phyloP scores from a whole-genome alignment of 2,329 filamentous ascomycete genomes.

The Blastomyces emzantsi region DNA sequence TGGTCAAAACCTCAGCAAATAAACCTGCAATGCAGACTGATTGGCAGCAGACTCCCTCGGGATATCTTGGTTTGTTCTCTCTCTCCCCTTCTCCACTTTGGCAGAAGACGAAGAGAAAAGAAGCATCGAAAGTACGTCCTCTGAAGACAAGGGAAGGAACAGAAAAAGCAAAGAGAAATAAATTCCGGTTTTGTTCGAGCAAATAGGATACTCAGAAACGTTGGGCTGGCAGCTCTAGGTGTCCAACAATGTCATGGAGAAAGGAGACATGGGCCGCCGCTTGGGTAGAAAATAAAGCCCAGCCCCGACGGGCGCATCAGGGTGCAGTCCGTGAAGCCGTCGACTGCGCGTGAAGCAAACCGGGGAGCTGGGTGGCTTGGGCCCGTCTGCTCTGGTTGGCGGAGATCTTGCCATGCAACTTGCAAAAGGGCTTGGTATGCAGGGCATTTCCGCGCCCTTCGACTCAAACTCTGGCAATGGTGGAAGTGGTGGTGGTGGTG shows the following conservation, averaged over 20 bases:
- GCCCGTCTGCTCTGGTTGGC: background rate
- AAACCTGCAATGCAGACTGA: background rate
- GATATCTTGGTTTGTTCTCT: background rate
- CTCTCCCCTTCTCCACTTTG: background rate
- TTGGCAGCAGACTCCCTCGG: background rate
- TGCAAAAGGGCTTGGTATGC: background rate
- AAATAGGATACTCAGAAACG: background rate
- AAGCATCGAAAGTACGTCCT: background rate
- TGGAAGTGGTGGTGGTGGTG: too few species aligned
- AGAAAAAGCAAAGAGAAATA: background rate
- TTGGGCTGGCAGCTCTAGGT: background rate
- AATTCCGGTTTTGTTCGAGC: background rate
- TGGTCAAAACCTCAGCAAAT: conserved; percentile 8
- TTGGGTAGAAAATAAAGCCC: too few species aligned
- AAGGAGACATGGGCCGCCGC: background rate
- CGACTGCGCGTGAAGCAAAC: background rate
- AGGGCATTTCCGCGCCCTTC: background rate
- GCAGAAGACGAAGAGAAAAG: background rate
- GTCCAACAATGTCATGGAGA: background rate
- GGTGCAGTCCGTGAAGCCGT: background rate
- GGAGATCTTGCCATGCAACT: background rate
- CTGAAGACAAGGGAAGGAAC: too few species aligned
- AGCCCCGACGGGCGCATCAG: too few species aligned
- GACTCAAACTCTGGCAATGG: too few species aligned
- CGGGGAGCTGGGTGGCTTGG: background rate